These are phyloP conservation scores for Ophiocordyceps unilateralis DNA, from an alignment of 2,329 filamentous ascomycete species.

Conservation along the genomic window DNA sequence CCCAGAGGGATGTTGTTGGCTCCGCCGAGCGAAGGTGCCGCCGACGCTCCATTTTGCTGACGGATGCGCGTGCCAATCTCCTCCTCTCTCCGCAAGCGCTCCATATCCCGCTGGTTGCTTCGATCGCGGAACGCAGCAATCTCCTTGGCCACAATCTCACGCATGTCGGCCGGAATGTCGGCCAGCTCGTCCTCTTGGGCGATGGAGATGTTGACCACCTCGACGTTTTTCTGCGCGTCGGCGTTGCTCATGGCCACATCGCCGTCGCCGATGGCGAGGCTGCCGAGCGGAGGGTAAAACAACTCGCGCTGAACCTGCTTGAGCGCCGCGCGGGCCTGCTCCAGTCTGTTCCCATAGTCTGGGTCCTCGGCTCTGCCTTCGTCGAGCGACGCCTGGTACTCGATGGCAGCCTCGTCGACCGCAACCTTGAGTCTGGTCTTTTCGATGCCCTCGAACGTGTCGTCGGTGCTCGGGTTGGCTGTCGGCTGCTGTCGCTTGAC, in stretches of 20 bases:
- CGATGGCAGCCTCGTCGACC: conserved; percentile 66
- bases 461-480: conserved; percentile 24
- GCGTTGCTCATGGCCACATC: conserved; percentile 46
- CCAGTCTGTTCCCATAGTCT: conserved; percentile 47
- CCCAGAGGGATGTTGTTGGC: conserved; percentile 32
- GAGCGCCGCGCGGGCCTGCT: conserved; percentile 51
- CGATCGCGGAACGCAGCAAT: conserved; percentile 89
- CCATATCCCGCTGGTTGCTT: conserved; percentile 74
- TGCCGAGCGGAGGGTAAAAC: conserved; percentile 42
- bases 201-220: conserved; percentile 80
- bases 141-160: conserved; percentile 83
- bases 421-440: conserved; percentile 56
- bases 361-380: conserved; percentile 47
- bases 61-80: conserved; percentile 81
- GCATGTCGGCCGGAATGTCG: conserved; percentile 91
- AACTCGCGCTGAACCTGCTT: conserved; percentile 52
- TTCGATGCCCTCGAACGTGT: conserved; percentile 38
- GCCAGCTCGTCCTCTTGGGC: conserved; percentile 82
- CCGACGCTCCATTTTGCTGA: conserved; percentile 44
- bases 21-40: conserved; percentile 32
- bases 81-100: conserved; percentile 75
- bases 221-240: conserved; percentile 46
- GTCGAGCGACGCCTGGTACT: conserved; percentile 72
- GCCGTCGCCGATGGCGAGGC: conserved; percentile 40
- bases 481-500: conserved; percentile 50